phyloP scores from a whole-genome alignment of 1,139 yeast species.

The Sugiyamaella xylanicola region DNA sequence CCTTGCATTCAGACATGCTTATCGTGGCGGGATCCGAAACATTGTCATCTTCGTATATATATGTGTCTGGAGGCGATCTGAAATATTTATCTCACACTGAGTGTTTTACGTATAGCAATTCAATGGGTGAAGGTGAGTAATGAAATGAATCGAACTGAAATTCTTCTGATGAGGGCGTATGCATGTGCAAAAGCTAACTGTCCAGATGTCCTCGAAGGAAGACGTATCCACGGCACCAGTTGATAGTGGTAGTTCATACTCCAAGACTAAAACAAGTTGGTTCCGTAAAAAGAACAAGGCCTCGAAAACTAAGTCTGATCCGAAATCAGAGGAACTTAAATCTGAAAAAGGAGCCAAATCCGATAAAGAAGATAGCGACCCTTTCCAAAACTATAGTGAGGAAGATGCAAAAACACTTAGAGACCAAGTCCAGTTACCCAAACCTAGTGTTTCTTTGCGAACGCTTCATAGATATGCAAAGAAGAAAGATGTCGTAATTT shows the following conservation, averaged over 20 bases:
- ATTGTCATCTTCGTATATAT: background rate
- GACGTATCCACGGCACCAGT: background rate
- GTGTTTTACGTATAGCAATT: too few species aligned
- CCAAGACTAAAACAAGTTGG: background rate
- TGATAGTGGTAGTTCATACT: background rate
- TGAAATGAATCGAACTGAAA: too few species aligned
- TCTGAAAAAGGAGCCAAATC: background rate
- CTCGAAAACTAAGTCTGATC: slow-evolving; percentile 1
- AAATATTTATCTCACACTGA: too few species aligned
- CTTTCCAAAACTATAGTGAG: slow-evolving; percentile 36
- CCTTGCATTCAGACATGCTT: background rate
- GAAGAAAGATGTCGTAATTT: slow-evolving; percentile 34
- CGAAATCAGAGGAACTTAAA: too few species aligned
- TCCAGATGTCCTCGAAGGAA: background rate
- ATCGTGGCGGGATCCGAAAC: background rate
- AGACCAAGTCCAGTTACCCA: slow-evolving; percentile 38
- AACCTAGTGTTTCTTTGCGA: slow-evolving; percentile 35
- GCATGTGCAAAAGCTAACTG: background rate
- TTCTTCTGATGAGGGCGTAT: too few species aligned
- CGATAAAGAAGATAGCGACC: slow-evolving; percentile 14
- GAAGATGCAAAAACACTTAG: slow-evolving; percentile 41
- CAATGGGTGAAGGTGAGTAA: too few species aligned
- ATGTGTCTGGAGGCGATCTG: too few species aligned
- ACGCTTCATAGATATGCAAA: slow-evolving; percentile 45
- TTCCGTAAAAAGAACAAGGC: background rate